Evolutionary conservation across 2,329 filamentous ascomycete species (phyloP), one percentile per base, ranked within the genome.

Genomic region (Aureobasidium sp.): DNA sequence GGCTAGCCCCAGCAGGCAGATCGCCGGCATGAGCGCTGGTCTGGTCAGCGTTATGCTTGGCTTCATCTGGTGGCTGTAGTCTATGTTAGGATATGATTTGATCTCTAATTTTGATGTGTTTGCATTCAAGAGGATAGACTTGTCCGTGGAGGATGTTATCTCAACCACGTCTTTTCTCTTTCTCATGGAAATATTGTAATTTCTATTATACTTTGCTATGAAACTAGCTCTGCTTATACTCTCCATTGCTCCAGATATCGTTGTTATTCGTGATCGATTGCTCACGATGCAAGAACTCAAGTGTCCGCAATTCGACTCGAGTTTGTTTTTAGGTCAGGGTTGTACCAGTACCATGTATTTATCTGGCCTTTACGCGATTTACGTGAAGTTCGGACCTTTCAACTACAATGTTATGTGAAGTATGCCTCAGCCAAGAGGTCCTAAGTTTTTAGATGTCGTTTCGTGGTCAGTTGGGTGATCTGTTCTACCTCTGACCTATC

Each of bases 21-120:
- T 82, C 57, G 75, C 78, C 3, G 78, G 78, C 14, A 81, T 82
- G 77, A 74, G 75, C 30, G 74, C 75, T n/a, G 80, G 74, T 3
- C 68, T 82, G 9, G 75, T 78, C 1, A 75, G 73, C 37, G 78
- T 82, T 16, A 80, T 81, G 79, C 70, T 82, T 63, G 73, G 80
- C 44, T 81, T 82, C 64, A 75, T 79, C 37, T 75, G 80, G 63
- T 81, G 79, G 77, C 68, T 82, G 62, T 81, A 71, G 75, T 9
- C 16, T 9, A 16, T n/a, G 14, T 16, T 5, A 16, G 27, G 32
- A 4, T 16, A 21, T 10, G 45, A n/a, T 48, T 4, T 45, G 42
- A 2, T 14, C 6, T 29, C 16, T 14, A n/a, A 21, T 14, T 45
- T 45, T 27, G 45, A 49, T 50, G 48, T 32, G 11, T 36, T 27